These are phyloP conservation scores for Coniferiporia weirii DNA, from an alignment of 1,284 basidiomycete genomes.

Conservation along the genomic window DNA sequence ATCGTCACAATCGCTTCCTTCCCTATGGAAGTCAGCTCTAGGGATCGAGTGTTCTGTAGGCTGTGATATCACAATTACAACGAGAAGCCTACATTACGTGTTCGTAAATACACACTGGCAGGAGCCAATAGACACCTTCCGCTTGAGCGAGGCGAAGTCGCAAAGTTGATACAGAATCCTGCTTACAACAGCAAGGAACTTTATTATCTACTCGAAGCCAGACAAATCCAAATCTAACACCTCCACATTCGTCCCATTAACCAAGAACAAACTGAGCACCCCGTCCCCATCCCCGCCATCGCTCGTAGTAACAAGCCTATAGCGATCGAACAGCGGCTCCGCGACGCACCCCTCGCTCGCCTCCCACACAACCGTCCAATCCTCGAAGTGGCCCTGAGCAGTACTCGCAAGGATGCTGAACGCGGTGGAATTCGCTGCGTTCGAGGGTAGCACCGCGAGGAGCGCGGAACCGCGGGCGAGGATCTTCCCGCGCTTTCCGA, in stretches of 20 bases:
- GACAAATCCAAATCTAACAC: slow-evolving; percentile 30
- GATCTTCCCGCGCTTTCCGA: slow-evolving; percentile 39
- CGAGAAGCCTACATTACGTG: too few relatives aligned
- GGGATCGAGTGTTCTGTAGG: too few relatives aligned
- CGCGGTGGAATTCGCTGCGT: slow-evolving; percentile 33
- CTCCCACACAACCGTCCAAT: slow-evolving; percentile 36
- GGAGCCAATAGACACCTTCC: too few relatives aligned
- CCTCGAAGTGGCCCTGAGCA: slow-evolving; percentile 31
- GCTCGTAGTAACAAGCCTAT: slow-evolving; percentile 25
- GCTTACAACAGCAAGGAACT: not conserved
- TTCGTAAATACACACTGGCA: too few relatives aligned
- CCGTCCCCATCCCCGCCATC: slow-evolving; percentile 27
- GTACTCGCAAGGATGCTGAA: slow-evolving; percentile 33
- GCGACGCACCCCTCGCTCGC: slow-evolving; percentile 29
- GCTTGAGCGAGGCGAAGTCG: too few relatives aligned
- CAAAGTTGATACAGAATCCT: too few relatives aligned
- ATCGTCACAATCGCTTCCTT: too few relatives aligned
- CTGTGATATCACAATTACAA: too few relatives aligned
- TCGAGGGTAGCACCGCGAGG: slow-evolving; percentile 35
- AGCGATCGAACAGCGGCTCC: slow-evolving; percentile 37
- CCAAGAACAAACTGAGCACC: slow-evolving; percentile 33
- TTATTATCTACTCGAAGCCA: not conserved
- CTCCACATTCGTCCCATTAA: slow-evolving; percentile 32
- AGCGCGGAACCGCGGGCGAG: slow-evolving; percentile 26
- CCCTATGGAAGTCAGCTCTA: too few relatives aligned